Percentiles rank a stretch among this genome's conserved stretches.
These are phyloP conservation scores for Diplodia scrobiculata DNA, from an alignment of 2,329 filamentous ascomycete genomes.

Conservation along the genomic window DNA sequence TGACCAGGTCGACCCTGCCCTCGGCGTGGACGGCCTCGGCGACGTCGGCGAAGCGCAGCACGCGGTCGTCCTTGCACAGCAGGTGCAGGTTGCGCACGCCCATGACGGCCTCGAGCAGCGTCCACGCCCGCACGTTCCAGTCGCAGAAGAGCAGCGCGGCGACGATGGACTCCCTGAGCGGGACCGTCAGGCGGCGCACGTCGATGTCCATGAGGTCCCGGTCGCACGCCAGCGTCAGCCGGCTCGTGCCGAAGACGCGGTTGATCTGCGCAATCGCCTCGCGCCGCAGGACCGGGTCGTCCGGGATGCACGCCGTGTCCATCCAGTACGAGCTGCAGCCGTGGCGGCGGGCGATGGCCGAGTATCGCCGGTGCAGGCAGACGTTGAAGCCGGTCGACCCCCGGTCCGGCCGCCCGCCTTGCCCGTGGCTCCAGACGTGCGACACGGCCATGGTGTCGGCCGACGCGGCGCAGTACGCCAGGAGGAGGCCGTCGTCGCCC, in stretches of 20 bases:
- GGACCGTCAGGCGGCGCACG: neutral
- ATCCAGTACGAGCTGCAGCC: neutral
- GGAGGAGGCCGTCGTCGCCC: too few relatives aligned
- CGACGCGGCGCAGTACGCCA: neutral
- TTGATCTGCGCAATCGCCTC: neutral
- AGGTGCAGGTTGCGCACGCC: neutral
- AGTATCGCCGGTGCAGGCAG: neutral
- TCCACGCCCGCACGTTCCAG: neutral
- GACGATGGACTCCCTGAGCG: too few relatives aligned
- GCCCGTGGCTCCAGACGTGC: conserved; percentile 1
- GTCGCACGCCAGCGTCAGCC: neutral
- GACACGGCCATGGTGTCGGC: neutral
- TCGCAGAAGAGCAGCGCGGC: neutral
- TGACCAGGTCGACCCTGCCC: neutral
- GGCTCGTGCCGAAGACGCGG: neutral
- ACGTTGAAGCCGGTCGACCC: neutral
- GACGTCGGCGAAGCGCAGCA: neutral
- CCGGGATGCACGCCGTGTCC: neutral
- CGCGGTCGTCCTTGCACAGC: neutral
- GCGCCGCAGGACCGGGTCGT: neutral
- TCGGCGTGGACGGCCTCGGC: neutral
- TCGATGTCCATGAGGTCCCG: neutral
- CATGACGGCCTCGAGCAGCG: neutral
- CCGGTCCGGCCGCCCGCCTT: neutral
- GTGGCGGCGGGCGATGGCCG: neutral